These are phyloP conservation scores for Rhizophagus sp. DNA, from an alignment of 192 early-diverging fungal genomes.

Conservation along the genomic window DNA sequence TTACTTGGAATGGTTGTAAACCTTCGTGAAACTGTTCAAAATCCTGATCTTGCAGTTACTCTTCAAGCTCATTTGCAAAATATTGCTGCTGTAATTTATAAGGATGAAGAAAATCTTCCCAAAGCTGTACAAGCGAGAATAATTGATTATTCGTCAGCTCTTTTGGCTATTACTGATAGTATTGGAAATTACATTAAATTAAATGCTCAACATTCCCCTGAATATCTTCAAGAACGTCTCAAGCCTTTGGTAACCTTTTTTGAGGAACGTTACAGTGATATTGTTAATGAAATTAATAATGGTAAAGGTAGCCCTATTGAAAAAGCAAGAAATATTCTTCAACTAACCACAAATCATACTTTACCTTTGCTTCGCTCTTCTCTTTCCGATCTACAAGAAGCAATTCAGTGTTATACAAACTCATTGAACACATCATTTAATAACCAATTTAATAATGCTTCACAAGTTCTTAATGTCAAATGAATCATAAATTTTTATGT, in stretches of 20 bases:
- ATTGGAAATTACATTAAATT: constrained; percentile 48
- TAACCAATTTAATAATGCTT: not conserved
- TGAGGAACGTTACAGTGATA: constrained; percentile 46
- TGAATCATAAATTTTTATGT: not conserved
- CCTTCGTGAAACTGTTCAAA: constrained; percentile 9
- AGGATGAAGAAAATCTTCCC: too few relatives aligned
- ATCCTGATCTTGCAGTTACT: not conserved
- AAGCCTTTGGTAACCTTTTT: constrained; percentile 48
- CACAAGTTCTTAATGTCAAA: not conserved
- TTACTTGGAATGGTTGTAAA: not conserved
- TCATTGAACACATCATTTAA: not conserved
- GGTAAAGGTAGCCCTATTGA: constrained; percentile 49
- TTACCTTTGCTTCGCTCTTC: constrained; percentile 49
- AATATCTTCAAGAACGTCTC: constrained; percentile 43
- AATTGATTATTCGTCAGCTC: constrained; percentile 5
- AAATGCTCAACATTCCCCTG: constrained; percentile 30
- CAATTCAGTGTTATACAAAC: constrained; percentile 25
- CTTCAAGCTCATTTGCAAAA: constrained; percentile 10
- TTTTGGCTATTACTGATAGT: constrained; percentile 34
- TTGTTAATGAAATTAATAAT: constrained; percentile 48
- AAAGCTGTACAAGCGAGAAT: too few relatives aligned
- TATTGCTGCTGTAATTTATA: not conserved
- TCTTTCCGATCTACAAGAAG: constrained; percentile 44
- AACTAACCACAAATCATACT: constrained; percentile 51
- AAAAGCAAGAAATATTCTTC: constrained; percentile 54